Evolutionary conservation across 176 grass and related monocot genomes (phyloP).

Genomic region (Secale cereale): DNA sequence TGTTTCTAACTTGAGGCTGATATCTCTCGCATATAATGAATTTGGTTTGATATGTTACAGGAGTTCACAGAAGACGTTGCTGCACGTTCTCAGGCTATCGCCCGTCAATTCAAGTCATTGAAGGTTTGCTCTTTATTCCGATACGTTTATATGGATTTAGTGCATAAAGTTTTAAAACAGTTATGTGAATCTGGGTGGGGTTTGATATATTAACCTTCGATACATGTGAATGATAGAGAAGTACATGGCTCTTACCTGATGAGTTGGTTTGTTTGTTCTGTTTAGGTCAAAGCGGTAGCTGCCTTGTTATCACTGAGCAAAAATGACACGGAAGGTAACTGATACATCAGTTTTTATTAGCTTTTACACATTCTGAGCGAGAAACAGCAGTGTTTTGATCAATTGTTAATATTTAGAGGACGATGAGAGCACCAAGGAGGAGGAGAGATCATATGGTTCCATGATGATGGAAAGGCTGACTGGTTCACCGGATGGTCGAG

Average conservation of each 20-base stretch:
- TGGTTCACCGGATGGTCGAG: slow-evolving; percentile 61
- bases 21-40: slow-evolving; percentile 24
- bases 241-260: background rate
- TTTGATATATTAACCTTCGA: background rate
- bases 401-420: slow-evolving; percentile 44
- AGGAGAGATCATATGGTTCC: slow-evolving; percentile 79
- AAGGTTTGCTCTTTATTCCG: slow-evolving; percentile 36
- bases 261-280: slow-evolving; percentile 15
- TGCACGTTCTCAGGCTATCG: slow-evolving; percentile 52
- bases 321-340: slow-evolving; percentile 66
- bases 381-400: background rate
- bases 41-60: slow-evolving; percentile 45
- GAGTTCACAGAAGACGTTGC: slow-evolving; percentile 77
- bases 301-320: slow-evolving; percentile 67
- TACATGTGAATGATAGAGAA: slow-evolving; percentile 20
- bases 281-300: slow-evolving; percentile 83
- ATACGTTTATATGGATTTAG: background rate
- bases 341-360: slow-evolving; percentile 4
- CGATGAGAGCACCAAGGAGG: slow-evolving; percentile 33
- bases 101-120: slow-evolving; percentile 49
- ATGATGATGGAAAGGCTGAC: slow-evolving; percentile 96
- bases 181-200: background rate
- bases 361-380: slow-evolving; percentile 7
- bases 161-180: slow-evolving; percentile 4
- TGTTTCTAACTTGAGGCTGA: slow-evolving; percentile 11